A percentile compares a stretch with the other conserved stretches of the same genome.
Evolutionary conservation across 768 basidiomycete genomes (phyloP).

Genomic region (Sarcomyxa edulis): DNA sequence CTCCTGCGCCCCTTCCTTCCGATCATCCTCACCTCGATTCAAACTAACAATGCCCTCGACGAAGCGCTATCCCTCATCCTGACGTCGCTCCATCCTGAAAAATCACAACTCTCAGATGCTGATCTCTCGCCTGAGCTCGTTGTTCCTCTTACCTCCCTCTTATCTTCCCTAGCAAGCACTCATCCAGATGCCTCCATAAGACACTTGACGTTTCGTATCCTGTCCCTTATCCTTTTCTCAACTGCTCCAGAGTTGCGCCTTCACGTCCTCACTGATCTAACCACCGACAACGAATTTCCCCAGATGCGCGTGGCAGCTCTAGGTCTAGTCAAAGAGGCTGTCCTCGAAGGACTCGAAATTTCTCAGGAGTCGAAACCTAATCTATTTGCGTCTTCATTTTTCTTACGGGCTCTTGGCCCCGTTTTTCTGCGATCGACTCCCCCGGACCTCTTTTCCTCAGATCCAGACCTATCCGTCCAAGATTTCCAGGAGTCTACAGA

Average conservation of each 20-base stretch:
- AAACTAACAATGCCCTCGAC: slow-evolving; percentile 49
- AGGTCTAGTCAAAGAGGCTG: slow-evolving; percentile 62
- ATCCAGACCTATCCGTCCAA: slow-evolving; percentile 26
- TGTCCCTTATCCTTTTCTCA: slow-evolving; percentile 47
- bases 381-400: slow-evolving; percentile 48
- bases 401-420: slow-evolving; percentile 55
- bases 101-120: slow-evolving; percentile 10
- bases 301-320: slow-evolving; percentile 69
- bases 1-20: slow-evolving; percentile 31
- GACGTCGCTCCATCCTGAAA: slow-evolving; percentile 21
- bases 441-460: slow-evolving; percentile 37
- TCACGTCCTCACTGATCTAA: slow-evolving; percentile 50
- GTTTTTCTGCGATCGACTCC: slow-evolving; percentile 56
- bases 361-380: slow-evolving; percentile 19
- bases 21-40: slow-evolving; percentile 43
- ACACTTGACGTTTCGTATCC: slow-evolving; percentile 55
- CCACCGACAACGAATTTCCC: slow-evolving; percentile 42
- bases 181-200: slow-evolving; percentile 56
- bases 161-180: slow-evolving; percentile 54
- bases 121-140: slow-evolving; percentile 39
- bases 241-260: slow-evolving; percentile 45
- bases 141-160: slow-evolving; percentile 39
- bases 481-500: slow-evolving; percentile 54
- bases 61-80: slow-evolving; percentile 58
- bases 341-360: slow-evolving; percentile 42